A percentile compares a stretch with the other conserved stretches of the same genome.
Evolutionary conservation across 148 eudicot genomes (phyloP).

Genomic region (Rhododendron ovatum): DNA sequence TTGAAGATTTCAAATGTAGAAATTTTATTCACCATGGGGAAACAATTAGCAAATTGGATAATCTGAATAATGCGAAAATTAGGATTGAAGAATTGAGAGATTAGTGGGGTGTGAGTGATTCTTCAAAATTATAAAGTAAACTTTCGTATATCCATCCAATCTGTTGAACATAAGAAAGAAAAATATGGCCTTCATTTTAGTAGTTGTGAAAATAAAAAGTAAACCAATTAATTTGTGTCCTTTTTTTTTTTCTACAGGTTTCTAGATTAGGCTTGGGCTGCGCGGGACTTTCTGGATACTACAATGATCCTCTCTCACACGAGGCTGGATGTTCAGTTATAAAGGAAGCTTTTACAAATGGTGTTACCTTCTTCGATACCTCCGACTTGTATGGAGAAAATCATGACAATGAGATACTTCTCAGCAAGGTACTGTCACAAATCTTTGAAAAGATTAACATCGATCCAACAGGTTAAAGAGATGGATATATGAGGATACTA

Average conservation of each 20-base stretch:
- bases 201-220: neutral
- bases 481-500: neutral
- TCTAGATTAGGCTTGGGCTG: conserved; percentile 49
- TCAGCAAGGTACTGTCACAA: conserved; percentile 34
- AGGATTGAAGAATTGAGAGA: neutral
- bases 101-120: neutral
- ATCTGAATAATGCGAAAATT: neutral
- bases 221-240: neutral
- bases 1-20: neutral
- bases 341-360: conserved; percentile 33
- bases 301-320: conserved; percentile 34
- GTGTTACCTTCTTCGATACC: conserved; percentile 47
- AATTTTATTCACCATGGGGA: neutral
- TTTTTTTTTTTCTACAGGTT: conserved; percentile 17
- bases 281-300: conserved; percentile 37
- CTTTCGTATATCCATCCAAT: neutral
- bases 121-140: neutral
- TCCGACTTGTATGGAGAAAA: conserved; percentile 32
- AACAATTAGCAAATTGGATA: neutral
- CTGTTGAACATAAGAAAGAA: neutral
- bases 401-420: conserved; percentile 44
- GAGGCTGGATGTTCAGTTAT: conserved; percentile 38
- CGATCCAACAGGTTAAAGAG: neutral
- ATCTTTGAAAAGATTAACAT: neutral
- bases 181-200: too few relatives aligned